Conservation (phyloP, 345 rosid genomes). For the Pugionium cornutum region DNA sequence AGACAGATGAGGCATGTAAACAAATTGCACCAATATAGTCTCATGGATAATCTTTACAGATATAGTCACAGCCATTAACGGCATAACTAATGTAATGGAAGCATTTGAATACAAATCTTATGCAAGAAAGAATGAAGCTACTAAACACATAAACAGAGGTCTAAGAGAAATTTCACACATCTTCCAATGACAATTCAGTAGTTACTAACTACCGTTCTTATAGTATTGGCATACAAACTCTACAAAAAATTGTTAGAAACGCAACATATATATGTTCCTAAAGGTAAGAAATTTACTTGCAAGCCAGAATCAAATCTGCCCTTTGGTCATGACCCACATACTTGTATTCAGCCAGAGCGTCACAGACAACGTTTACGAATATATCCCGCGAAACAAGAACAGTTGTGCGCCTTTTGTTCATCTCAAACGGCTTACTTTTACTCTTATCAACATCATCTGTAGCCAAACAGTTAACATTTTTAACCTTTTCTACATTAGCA, state of each 20-base stretch:
- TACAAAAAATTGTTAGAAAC: neutral
- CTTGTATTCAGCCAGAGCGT: slow-evolving; percentile 83
- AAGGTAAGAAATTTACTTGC: slow-evolving; percentile 61
- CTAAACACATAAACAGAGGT: neutral
- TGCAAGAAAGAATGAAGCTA: neutral
- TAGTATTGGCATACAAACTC: neutral
- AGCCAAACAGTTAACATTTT: slow-evolving; percentile 27
- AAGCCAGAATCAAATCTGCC: slow-evolving; percentile 92
- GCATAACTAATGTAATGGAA: neutral
- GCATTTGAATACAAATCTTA: neutral
- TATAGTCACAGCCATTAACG: neutral
- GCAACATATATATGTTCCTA: neutral
- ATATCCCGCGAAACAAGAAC: slow-evolving; percentile 64
- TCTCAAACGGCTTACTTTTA: slow-evolving; percentile 65
- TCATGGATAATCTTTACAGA: neutral
- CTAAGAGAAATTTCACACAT: neutral
- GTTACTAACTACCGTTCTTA: neutral
- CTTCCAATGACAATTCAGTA: neutral
- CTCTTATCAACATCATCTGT: slow-evolving; percentile 43
- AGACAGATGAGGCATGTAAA: neutral
- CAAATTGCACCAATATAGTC: neutral
- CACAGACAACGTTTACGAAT: slow-evolving; percentile 80
- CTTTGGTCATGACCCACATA: slow-evolving; percentile 94
- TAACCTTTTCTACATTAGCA: slow-evolving; percentile 31
- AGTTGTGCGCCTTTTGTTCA: slow-evolving; percentile 84